phyloP scores from a whole-genome alignment of 2,329 filamentous ascomycete genomes.

The Paraphaeosphaeria minitans region DNA sequence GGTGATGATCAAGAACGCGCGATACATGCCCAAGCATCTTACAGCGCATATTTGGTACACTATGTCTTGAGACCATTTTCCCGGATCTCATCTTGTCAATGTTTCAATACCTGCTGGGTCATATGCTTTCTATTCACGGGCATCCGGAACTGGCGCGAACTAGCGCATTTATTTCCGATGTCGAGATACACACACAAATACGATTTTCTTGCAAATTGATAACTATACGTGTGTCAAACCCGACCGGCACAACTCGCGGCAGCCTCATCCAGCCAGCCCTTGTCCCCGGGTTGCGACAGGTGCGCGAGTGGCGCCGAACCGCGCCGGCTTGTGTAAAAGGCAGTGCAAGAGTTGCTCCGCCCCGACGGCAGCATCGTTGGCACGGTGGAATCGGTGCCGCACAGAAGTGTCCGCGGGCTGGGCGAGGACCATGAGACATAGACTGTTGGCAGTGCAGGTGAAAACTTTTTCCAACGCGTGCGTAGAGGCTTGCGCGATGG shows the following conservation, averaged over 20 bases:
- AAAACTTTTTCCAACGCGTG: constrained; percentile 6
- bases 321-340: background rate
- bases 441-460: background rate
- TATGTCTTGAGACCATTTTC: background rate
- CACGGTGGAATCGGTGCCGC: background rate
- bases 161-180: too few species aligned
- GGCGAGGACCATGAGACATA: background rate
- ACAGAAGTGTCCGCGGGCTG: background rate
- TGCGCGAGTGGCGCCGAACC: background rate
- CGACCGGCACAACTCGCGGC: background rate
- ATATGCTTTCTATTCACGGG: too few species aligned
- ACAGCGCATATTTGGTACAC: background rate
- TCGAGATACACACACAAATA: background rate
- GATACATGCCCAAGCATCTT: too few species aligned
- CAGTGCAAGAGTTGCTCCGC: constrained; percentile 9
- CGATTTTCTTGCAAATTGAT: too few species aligned
- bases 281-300: background rate
- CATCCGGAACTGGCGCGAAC: too few species aligned
- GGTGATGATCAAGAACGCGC: too few species aligned
- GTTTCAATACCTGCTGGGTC: too few species aligned
- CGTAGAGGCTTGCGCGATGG: background rate
- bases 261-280: background rate
- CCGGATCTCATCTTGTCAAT: background rate
- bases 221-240: too few species aligned
- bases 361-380: constrained; percentile 1